Evolutionary conservation across 2,329 filamentous ascomycete genomes (phyloP), one percentile per base, ranked within the genome.

Genomic region (Alternaria gansuensis): DNA sequence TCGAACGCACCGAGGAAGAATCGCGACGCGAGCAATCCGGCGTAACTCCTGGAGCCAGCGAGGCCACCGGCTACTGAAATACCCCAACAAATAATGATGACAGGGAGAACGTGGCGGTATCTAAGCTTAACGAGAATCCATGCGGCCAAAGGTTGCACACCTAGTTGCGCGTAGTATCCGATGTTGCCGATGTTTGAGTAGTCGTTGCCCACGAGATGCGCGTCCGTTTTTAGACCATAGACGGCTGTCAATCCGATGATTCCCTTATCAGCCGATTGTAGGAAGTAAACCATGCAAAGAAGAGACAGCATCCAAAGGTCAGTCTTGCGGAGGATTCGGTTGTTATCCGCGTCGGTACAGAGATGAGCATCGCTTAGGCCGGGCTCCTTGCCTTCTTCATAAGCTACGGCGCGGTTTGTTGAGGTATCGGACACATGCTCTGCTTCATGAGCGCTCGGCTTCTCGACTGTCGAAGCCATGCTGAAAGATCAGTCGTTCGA

Each of bases 91-190:
- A 53, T 62, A 26, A 69, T 69, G 41, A 69, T 69, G 50, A 69
- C 51, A 3, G 66, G 66, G 6, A 69, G 43, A 9, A 69, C 65
- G 17, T 66, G 63, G 8, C 66, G 66, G 26, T 57, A 69, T 41
- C 65, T 59, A 7, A 84, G 67, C 0, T 82, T 82, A 62, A 83
- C 78, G 17, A 85, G 74, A 10, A 85, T 72, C 4, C 83, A 65
- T 0, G 82, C 82, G 0, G 82, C 82, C 0, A 83, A 81, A 63
- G 83, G 84, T 17, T 82, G 80, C 70, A 81, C 83, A 9, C 78
- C 71, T 3, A 86, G 77, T 68, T 84, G 84, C n/a, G 79, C 79
- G 36, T 82, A 78, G 65, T 82, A 82, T 51, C 83, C 82, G 26
- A 82, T 77, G 34, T 77, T 79, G 1, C 80, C 81, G 4, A 82